Evolutionary conservation across 1,284 basidiomycete genomes (phyloP).

Genomic region (Fomitopsis betulina): DNA sequence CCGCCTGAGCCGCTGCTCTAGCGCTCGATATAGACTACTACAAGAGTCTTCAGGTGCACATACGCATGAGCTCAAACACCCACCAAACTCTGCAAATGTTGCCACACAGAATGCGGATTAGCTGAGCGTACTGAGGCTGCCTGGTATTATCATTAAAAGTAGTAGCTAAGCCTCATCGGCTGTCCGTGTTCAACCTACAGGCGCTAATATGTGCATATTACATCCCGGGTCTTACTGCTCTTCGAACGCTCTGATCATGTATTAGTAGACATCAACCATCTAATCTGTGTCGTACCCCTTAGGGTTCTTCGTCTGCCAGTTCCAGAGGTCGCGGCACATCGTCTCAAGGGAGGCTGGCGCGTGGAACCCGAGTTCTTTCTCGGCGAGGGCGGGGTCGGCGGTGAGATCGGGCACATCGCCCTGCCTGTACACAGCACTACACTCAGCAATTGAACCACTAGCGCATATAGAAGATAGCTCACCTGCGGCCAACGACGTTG

Average conservation of each 20-base stretch:
- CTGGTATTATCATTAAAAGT: neutral
- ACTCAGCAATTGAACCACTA: neutral
- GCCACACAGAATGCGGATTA: no score
- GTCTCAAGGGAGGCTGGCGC: conserved; percentile 78
- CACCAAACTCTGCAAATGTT: no score
- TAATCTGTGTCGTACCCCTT: conserved; percentile 50
- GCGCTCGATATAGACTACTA: no score
- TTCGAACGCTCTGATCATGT: neutral
- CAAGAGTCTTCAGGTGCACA: no score
- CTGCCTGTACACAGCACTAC: conserved; percentile 42
- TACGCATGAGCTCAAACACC: no score
- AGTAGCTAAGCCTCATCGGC: conserved; percentile 1
- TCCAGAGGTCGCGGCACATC: conserved; percentile 94
- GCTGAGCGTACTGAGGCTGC: neutral
- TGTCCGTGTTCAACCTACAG: neutral
- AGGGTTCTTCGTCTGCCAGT: conserved; percentile 87
- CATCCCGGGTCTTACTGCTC: neutral
- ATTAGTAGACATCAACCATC: neutral
- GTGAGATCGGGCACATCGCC: conserved; percentile 98
- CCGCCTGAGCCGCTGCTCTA: no score
- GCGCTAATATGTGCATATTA: neutral
- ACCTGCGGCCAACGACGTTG: conserved; percentile 88
- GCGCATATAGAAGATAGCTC: conserved; percentile 2
- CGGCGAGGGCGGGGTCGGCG: conserved; percentile 88
- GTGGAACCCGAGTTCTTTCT: conserved; percentile 93